phyloP scores from a whole-genome alignment of 2,329 filamentous ascomycete genomes.

The Drechslera avenae region DNA sequence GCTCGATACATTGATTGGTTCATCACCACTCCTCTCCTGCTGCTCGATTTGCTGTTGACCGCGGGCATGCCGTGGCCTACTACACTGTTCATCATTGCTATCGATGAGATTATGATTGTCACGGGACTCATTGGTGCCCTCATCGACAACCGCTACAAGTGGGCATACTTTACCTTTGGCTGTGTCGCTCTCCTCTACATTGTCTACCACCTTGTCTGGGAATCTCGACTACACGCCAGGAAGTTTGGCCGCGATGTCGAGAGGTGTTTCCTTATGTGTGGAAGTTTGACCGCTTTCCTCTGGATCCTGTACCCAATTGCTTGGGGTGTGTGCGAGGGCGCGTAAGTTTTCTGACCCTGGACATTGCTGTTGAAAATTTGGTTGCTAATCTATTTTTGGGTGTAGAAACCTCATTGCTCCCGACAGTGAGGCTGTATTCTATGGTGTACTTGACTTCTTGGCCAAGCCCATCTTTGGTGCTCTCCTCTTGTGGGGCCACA shows the following conservation, averaged over 20 bases:
- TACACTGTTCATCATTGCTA: constrained; percentile 65
- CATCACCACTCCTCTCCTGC: constrained; percentile 68
- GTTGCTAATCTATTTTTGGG: constrained; percentile 29
- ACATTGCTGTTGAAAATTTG: too few species aligned
- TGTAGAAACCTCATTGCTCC: constrained; percentile 66
- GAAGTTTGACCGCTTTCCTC: constrained; percentile 63
- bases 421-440: constrained; percentile 71
- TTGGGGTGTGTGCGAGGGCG: constrained; percentile 65
- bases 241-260: constrained; percentile 60
- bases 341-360: constrained; percentile 1
- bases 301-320: constrained; percentile 68
- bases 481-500: constrained; percentile 66
- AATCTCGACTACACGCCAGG: constrained; percentile 62
- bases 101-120: constrained; percentile 71
- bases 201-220: constrained; percentile 62
- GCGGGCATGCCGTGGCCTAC: constrained; percentile 69
- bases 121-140: constrained; percentile 69
- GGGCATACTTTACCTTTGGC: constrained; percentile 67
- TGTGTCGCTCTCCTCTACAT: constrained; percentile 62
- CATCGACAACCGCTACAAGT: constrained; percentile 67
- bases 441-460: constrained; percentile 68
- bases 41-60: constrained; percentile 67
- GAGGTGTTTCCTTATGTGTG: constrained; percentile 60
- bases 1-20: constrained; percentile 69
- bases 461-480: constrained; percentile 68